Percentiles rank a stretch among this genome's conserved stretches.
Conservation (phyloP, 345 rosid species). For the Theobroma cacao region DNA sequence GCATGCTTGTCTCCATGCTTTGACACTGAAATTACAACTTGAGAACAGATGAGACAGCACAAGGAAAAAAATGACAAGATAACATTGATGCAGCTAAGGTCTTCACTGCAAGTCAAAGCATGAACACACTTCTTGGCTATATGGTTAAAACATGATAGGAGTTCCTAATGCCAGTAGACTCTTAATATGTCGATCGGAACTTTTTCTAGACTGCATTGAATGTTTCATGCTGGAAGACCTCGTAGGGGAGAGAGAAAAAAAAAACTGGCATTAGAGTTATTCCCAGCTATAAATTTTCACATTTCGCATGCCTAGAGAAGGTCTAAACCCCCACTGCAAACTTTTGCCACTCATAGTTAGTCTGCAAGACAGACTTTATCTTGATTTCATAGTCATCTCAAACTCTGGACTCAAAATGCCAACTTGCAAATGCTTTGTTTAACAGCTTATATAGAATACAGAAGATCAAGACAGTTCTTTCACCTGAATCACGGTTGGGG, state of each 20-base stretch:
- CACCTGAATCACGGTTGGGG: background rate
- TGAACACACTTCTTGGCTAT: background rate
- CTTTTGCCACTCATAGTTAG: background rate
- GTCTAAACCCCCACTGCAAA: background rate
- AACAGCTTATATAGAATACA: too few relatives aligned
- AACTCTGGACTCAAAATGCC: background rate
- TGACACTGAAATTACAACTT: too few relatives aligned
- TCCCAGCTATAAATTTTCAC: background rate
- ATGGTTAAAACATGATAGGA: background rate
- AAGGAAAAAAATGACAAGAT: too few relatives aligned
- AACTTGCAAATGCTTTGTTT: background rate
- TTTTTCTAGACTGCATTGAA: background rate
- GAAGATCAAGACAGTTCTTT: background rate
- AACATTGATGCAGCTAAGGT: too few relatives aligned
- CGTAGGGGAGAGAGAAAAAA: too few relatives aligned
- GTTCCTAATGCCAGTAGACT: background rate
- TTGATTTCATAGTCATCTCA: background rate
- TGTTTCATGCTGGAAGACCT: background rate
- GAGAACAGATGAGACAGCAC: too few relatives aligned
- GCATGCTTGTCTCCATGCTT: too few relatives aligned
- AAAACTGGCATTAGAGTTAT: background rate
- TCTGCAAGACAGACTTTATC: background rate
- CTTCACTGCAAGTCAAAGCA: too few relatives aligned
- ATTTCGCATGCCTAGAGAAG: background rate
- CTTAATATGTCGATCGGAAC: background rate